phyloP scores from a whole-genome alignment of 1,139 yeast genomes.

The Zygoascus hellenicus region DNA sequence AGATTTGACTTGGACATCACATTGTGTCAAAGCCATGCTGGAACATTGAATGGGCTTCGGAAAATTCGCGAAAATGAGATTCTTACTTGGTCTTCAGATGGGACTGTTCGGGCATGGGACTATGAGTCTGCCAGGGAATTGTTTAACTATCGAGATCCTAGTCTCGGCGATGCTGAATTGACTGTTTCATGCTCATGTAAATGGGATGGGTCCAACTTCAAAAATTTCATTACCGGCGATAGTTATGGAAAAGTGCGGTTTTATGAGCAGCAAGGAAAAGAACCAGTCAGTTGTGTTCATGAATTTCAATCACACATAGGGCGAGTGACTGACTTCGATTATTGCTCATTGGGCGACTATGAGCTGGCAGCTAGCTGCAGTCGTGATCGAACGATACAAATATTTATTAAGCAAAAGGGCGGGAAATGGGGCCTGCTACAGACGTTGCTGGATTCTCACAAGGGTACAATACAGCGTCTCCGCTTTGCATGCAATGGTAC shows the following conservation, averaged over 20 bases:
- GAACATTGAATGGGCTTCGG: slow-evolving; percentile 18
- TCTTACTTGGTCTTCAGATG: slow-evolving; percentile 29
- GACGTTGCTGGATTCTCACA: slow-evolving; percentile 49
- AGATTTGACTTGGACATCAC: neutral
- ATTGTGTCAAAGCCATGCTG: slow-evolving; percentile 14
- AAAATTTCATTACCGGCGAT: neutral
- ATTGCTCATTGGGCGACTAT: slow-evolving; percentile 11
- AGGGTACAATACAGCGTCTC: slow-evolving; percentile 46
- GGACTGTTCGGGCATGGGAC: slow-evolving; percentile 23
- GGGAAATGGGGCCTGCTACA: slow-evolving; percentile 47
- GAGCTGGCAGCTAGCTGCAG: slow-evolving; percentile 36
- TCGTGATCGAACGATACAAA: slow-evolving; percentile 58
- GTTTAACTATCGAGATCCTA: neutral
- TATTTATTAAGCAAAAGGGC: slow-evolving; percentile 33
- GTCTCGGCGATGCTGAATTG: slow-evolving; percentile 2
- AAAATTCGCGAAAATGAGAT: slow-evolving; percentile 15
- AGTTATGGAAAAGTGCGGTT: slow-evolving; percentile 2
- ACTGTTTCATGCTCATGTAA: neutral
- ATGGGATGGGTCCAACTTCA: neutral
- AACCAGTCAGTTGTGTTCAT: neutral
- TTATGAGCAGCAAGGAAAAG: neutral
- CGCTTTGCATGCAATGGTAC: slow-evolving; percentile 29
- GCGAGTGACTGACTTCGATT: slow-evolving; percentile 25
- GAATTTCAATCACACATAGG: slow-evolving; percentile 29
- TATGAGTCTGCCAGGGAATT: slow-evolving; percentile 4